These are phyloP conservation scores for Zostera marina DNA, from an alignment of 116 monocot genomes.

Conservation along the genomic window DNA sequence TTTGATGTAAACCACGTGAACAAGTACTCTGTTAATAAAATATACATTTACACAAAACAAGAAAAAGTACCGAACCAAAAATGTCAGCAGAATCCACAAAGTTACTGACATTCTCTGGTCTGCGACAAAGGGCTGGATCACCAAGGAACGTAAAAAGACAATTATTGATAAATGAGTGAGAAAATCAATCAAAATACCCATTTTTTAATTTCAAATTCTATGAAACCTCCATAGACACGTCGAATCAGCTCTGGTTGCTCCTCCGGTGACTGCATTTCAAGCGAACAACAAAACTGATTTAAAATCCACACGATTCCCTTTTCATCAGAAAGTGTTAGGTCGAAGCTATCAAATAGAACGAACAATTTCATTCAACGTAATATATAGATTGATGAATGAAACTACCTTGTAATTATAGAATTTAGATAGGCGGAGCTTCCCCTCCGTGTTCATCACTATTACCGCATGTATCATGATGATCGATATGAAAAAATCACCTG, in stretches of 20 bases:
- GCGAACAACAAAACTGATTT: not conserved
- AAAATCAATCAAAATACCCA: not conserved
- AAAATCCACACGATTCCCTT: too few species aligned
- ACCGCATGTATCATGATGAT: conserved; percentile 64
- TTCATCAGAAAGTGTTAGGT: too few species aligned
- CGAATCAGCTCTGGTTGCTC: conserved; percentile 81
- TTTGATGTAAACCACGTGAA: not conserved
- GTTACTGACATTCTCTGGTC: conserved; percentile 71
- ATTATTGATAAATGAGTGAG: not conserved
- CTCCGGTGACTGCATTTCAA: conserved; percentile 53
- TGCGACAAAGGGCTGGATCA: conserved; percentile 36
- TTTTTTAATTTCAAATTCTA: not conserved
- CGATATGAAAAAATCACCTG: not conserved
- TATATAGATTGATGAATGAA: too few species aligned
- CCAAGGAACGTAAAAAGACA: not conserved
- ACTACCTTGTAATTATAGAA: conserved; percentile 77
- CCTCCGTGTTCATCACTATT: conserved; percentile 79
- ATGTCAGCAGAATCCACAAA: conserved; percentile 58
- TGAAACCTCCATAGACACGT: conserved; percentile 56
- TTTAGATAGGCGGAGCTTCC: conserved; percentile 69
- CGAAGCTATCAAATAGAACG: too few species aligned
- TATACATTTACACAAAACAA: not conserved
- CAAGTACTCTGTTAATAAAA: not conserved
- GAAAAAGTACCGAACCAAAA: conserved; percentile 51
- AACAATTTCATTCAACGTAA: too few species aligned